Conservation (phyloP, 2,329 filamentous ascomycete genomes). For the Aspergillus phoenicis region DNA sequence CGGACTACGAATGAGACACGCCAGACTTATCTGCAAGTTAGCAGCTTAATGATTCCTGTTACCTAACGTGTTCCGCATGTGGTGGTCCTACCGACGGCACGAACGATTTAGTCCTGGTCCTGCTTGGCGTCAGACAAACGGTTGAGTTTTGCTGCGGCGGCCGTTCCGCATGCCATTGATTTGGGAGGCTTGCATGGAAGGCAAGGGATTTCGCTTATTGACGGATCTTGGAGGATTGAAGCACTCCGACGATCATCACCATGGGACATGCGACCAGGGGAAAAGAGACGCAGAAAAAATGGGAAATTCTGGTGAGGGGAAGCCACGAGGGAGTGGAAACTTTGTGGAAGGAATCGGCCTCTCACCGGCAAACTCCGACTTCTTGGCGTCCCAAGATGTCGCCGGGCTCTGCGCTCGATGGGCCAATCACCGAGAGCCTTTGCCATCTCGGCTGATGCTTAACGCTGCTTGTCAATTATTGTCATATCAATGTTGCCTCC, state of each 20-base stretch:
- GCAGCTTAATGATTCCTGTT: constrained; percentile 20
- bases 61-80: constrained; percentile 26
- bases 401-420: constrained; percentile 5
- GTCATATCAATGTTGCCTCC: constrained; percentile 18
- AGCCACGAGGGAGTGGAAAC: constrained; percentile 15
- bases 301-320: not conserved
- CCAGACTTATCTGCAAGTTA: constrained; percentile 23
- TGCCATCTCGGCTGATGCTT: constrained; percentile 23
- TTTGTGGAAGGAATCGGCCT: constrained; percentile 5
- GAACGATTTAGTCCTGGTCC: constrained; percentile 1
- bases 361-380: constrained; percentile 16
- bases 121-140: not conserved
- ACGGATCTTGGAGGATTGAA: not conserved
- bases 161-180: not conserved
- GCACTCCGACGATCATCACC: not conserved
- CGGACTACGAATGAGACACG: constrained; percentile 17
- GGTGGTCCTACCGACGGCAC: constrained; percentile 18
- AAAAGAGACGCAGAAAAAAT: not conserved
- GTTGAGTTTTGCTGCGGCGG: not conserved
- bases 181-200: not conserved
- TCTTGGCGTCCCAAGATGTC: constrained; percentile 8
- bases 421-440: constrained; percentile 14
- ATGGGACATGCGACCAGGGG: not conserved
- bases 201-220: not conserved
- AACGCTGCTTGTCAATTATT: constrained; percentile 18